These are phyloP conservation scores for Erodium trifolium DNA, from an alignment of 441 rosid genomes.

Conservation along the genomic window DNA sequence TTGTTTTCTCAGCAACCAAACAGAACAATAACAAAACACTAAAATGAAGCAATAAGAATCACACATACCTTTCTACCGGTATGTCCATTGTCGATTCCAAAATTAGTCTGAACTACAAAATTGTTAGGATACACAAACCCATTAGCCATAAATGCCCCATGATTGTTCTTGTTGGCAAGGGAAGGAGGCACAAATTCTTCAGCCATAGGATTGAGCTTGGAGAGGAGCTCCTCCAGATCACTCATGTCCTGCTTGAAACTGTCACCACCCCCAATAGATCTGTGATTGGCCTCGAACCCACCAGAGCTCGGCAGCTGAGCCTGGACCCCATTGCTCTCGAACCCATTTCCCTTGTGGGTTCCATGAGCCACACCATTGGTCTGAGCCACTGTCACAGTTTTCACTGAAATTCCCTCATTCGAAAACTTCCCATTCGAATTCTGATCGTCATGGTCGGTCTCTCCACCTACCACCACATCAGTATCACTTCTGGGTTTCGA, in stretches of 20 bases:
- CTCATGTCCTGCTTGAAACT: not conserved
- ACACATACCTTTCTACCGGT: constrained; percentile 46
- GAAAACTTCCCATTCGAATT: constrained; percentile 17
- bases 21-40: not conserved
- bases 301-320: constrained; percentile 19
- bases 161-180: constrained; percentile 1
- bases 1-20: constrained; percentile 2
- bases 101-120: constrained; percentile 34
- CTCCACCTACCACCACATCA: not conserved
- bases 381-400: not conserved
- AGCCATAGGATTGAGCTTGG: constrained; percentile 12
- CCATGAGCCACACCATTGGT: constrained; percentile 7
- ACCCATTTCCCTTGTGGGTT: constrained; percentile 34
- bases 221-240: constrained; percentile 7
- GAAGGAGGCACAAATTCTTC: constrained; percentile 12
- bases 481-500: constrained; percentile 34
- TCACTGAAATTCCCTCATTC: constrained; percentile 13
- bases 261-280: constrained; percentile 11
- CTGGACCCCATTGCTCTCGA: constrained; percentile 25
- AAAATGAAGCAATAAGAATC: too few species aligned
- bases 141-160: constrained; percentile 22
- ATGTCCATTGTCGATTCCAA: constrained; percentile 37
- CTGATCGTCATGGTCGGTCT: constrained; percentile 16
- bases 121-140: constrained; percentile 50
- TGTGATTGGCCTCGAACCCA: constrained; percentile 28